phyloP scores from a whole-genome alignment of 768 basidiomycete species.

The Ramaria sp. region DNA sequence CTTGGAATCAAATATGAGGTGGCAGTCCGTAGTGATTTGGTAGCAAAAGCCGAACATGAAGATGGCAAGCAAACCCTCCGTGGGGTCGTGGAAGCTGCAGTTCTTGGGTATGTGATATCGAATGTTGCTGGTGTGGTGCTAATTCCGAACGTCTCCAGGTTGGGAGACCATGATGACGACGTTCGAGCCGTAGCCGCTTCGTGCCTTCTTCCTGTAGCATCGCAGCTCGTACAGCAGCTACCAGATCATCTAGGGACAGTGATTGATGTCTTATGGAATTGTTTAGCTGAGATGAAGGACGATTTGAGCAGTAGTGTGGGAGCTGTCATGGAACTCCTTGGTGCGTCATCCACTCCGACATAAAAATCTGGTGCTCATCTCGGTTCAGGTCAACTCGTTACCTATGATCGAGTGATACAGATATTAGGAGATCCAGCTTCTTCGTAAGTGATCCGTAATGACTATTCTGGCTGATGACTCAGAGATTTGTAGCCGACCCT shows the following conservation, averaged over 20 bases:
- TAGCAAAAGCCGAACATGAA: constrained; percentile 33
- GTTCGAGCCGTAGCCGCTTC: constrained; percentile 92
- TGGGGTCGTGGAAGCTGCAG: constrained; percentile 82
- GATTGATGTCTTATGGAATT: constrained; percentile 81
- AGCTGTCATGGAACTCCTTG: constrained; percentile 94
- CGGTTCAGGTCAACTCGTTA: constrained; percentile 64
- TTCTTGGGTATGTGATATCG: constrained; percentile 60
- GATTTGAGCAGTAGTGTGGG: constrained; percentile 95
- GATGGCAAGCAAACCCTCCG: constrained; percentile 49
- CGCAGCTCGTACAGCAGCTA: constrained; percentile 64
- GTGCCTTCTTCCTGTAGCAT: constrained; percentile 81
- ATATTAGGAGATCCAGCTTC: constrained; percentile 57
- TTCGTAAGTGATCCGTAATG: constrained; percentile 43
- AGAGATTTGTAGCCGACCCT: constrained; percentile 30
- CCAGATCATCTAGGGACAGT: constrained; percentile 63
- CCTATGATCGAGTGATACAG: constrained; percentile 65
- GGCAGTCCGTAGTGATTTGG: constrained; percentile 80
- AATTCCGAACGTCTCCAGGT: constrained; percentile 30
- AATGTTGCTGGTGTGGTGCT: not conserved
- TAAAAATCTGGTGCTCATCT: not conserved
- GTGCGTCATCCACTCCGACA: constrained; percentile 28
- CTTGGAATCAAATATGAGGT: constrained; percentile 97
- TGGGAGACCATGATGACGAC: constrained; percentile 89
- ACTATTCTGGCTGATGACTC: not conserved
- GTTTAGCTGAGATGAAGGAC: constrained; percentile 87